Conservation (phyloP, 1,284 basidiomycete genomes). For the Pascua sp. region DNA sequence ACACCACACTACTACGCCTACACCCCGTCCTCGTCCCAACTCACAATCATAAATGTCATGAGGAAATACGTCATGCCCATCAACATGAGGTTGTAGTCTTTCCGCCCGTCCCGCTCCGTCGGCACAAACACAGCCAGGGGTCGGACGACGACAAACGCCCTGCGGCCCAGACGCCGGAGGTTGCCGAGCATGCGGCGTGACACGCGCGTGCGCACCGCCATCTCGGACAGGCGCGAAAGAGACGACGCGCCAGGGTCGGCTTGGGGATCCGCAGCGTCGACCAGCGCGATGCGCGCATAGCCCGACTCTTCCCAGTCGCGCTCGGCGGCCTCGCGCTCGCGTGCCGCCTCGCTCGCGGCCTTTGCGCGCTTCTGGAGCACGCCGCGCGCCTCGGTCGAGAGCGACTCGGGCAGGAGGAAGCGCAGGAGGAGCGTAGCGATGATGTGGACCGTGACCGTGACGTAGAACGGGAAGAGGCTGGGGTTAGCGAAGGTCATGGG, state of each 20-base stretch:
- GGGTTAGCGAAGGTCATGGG: constrained; percentile 22
- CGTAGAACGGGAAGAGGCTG: constrained; percentile 69
- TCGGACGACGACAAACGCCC: constrained; percentile 58
- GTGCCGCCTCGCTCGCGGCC: constrained; percentile 42
- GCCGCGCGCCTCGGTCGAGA: constrained; percentile 49
- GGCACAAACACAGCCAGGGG: constrained; percentile 68
- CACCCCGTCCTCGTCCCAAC: constrained; percentile 19
- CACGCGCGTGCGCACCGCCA: constrained; percentile 3
- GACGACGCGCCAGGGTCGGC: constrained; percentile 10
- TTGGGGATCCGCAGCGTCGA: background rate
- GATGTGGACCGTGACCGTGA: constrained; percentile 51
- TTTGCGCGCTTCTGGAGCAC: constrained; percentile 35
- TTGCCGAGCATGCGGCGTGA: constrained; percentile 22
- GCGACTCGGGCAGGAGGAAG: constrained; percentile 70
- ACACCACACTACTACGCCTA: background rate
- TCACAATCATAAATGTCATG: constrained; percentile 58
- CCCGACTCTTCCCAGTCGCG: constrained; percentile 45
- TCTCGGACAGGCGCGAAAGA: constrained; percentile 18
- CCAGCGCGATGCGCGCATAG: background rate
- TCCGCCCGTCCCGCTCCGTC: constrained; percentile 37
- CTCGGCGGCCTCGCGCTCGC: constrained; percentile 39
- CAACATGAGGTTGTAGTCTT: constrained; percentile 67
- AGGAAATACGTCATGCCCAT: constrained; percentile 53
- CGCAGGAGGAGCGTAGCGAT: constrained; percentile 57
- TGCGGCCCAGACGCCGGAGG: constrained; percentile 24